Base-by-base conservation (phyloP, 768 basidiomycete species). In the Glaciozyma martinii region DNA sequence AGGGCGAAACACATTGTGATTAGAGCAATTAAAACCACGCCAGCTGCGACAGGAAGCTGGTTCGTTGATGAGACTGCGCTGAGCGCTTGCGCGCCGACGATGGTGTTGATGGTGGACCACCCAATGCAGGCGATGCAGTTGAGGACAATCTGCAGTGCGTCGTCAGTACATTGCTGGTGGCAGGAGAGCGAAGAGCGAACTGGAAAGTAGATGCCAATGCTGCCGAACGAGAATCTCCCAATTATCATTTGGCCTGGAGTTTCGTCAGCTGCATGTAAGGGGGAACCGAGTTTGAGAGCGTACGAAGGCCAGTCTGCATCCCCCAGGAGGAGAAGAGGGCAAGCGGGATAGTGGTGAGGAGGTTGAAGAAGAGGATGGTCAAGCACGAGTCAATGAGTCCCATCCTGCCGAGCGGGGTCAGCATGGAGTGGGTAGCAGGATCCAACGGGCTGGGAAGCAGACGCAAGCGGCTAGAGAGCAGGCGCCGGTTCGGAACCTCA, bases 11-110 rank as follows among this genome's bases (percentile, higher is more conserved):
- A 79, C 80, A 57, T 12, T 3, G 46, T 47, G 3, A 76, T 62
- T 59, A 80, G 40, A 5, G 80, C 80, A 63, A 81, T 78, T 66
- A 81, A 77, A 50, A 81, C 76, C 58, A 80, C 79, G 13, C 79
- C 80, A 9, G 74, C 80, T 6, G 79, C 77, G 42, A 74, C 71
- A 10, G 78, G 77, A 43, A 79, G 77, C 32, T 72, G 64, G 67
- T 75, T 59, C 10, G 57, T 61, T 30, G 64, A 49, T 13, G 66
- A 66, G 32, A 75, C 73, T 25, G 74, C 71, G 3, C 54, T 62
- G 5, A 72, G 70, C 12, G 72, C 72, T 21, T 60, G 71, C 44
- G 71, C 76, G 62, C 71, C 73, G 71, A 72, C 74, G 68, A 73
- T 74, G 37, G 65, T 77, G 73, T 60, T 73, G 75, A 75, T 74